Percentiles rank a stretch among this genome's conserved stretches.
phyloP scores from a whole-genome alignment of 2,329 filamentous ascomycete genomes.

The Scopulariopsis brevicaulis region DNA sequence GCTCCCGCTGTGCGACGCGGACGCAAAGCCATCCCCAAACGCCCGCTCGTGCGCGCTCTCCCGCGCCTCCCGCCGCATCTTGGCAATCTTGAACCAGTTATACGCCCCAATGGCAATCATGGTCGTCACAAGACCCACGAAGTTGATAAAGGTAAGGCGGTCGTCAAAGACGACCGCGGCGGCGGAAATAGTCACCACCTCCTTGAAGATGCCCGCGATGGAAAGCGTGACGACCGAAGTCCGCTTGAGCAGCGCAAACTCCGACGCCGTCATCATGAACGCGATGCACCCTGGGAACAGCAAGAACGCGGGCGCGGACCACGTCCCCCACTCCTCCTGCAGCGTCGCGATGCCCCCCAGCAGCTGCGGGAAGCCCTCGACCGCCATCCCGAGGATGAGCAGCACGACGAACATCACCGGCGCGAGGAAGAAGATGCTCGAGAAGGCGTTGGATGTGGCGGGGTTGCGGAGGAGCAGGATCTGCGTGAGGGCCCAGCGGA shows the following conservation, averaged over 20 bases:
- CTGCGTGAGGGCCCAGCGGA: conserved; percentile 97
- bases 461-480: conserved; percentile 89
- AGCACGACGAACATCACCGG: conserved; percentile 90
- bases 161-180: conserved; percentile 86
- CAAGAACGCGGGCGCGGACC: conserved; percentile 60
- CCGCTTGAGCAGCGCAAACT: conserved; percentile 89
- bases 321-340: conserved; percentile 52
- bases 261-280: conserved; percentile 92
- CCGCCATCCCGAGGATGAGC: conserved; percentile 67
- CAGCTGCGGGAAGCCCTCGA: conserved; percentile 68
- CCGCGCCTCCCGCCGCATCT: conserved; percentile 72
- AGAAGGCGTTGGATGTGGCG: conserved; percentile 92
- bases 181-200: conserved; percentile 89
- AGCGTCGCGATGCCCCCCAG: conserved; percentile 54
- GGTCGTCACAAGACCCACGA: conserved; percentile 78
- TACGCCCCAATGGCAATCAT: conserved; percentile 79
- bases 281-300: conserved; percentile 85
- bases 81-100: conserved; percentile 87
- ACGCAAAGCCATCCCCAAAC: conserved; percentile 14
- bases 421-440: conserved; percentile 93
- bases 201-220: conserved; percentile 97
- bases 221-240: conserved; percentile 93
- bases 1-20: conserved; percentile 22
- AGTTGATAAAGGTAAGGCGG: conserved; percentile 73
- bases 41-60: conserved; percentile 32